Evolutionary conservation across 495 filamentous ascomycete genomes (phyloP), one percentile per base, ranked within the genome.

Genomic region (Penicillium verhagenii): DNA sequence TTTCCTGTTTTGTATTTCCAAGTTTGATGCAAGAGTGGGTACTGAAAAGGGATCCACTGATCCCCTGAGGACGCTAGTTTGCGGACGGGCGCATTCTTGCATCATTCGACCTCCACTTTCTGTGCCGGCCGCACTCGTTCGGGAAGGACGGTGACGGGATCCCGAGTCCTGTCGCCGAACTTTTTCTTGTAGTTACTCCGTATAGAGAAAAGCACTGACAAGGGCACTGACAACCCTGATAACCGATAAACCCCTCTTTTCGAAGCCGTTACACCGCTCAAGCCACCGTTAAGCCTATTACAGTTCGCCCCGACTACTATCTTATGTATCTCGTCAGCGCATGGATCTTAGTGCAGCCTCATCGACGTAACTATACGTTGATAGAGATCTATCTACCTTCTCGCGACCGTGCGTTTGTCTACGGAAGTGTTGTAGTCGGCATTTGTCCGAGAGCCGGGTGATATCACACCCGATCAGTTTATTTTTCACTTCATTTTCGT

Each of bases 101-200:
- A 57, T 57, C 54, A 57, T 57, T 31, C 21, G 21, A n/a, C 21
- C 19, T 25, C 47, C 47, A 49, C 47, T 49, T 14, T 50, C 10
- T 26, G 16, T 25, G 35, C 20, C 18, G n/a, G 24, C 47, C 39
- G 35, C 37, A 7, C 53, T 44, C 40, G 21, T 48, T 59, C 50
- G 53, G 60, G 50, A 57, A 18, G 8, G 14, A 29, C 50, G 52
- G 47, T 52, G 46, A 62, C 62, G 59, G 58, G 49, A 53, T 65
- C 62, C 62, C 58, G 62, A 65, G 39, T 13, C 48, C 8, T 20
- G 19, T 24, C 39, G 19, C 31, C 48, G 46, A 19, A 16, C 28
- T 18, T 38, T 33, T 23, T 50, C 8, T 13, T 26, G n/a, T 26
- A 11, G n/a, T 46, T 10, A n/a, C 21, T n/a, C n/a, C n/a, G n/a